Percentiles rank a stretch among this genome's conserved stretches.
Conservation (phyloP, 2,329 filamentous ascomycete species). For the Epichloe bromicola region DNA sequence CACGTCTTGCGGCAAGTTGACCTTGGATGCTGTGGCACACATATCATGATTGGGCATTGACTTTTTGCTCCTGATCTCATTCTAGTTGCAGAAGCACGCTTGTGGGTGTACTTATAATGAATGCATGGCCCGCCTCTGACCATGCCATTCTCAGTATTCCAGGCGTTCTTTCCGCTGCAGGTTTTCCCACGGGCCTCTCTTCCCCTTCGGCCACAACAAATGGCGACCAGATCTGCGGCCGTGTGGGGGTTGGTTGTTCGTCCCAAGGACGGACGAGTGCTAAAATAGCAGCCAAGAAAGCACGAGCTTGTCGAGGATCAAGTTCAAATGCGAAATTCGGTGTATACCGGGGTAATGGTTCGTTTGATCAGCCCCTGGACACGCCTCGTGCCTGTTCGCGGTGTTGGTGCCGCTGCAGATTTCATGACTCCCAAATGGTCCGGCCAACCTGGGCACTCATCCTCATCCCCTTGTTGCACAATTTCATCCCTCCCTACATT, state of each 20-base stretch:
- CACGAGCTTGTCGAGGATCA: conserved; percentile 11
- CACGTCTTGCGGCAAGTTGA: background rate
- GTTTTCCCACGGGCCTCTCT: background rate
- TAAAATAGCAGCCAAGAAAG: conserved; percentile 18
- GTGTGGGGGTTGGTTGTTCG: conserved; percentile 27
- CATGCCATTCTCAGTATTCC: conserved; percentile 3
- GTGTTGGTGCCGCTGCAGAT: conserved; percentile 5
- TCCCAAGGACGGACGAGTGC: conserved; percentile 25
- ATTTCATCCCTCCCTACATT: background rate
- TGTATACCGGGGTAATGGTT: conserved; percentile 23
- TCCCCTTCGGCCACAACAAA: conserved; percentile 10
- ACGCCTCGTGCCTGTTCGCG: background rate
- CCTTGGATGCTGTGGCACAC: background rate
- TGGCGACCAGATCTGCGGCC: conserved; percentile 27
- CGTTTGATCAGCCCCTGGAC: conserved; percentile 8
- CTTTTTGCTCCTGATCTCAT: conserved; percentile 1
- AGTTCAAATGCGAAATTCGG: conserved; percentile 19
- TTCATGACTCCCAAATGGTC: background rate
- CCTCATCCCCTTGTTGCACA: conserved; percentile 1
- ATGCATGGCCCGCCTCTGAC: conserved; percentile 5
- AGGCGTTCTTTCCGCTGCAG: conserved; percentile 2
- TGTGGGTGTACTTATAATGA: conserved; percentile 1
- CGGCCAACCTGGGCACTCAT: background rate
- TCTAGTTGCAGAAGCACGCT: background rate
- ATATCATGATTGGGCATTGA: conserved; percentile 10